These are phyloP conservation scores for Dissophora ornata DNA, from an alignment of 192 early-diverging fungal species.

Conservation along the genomic window DNA sequence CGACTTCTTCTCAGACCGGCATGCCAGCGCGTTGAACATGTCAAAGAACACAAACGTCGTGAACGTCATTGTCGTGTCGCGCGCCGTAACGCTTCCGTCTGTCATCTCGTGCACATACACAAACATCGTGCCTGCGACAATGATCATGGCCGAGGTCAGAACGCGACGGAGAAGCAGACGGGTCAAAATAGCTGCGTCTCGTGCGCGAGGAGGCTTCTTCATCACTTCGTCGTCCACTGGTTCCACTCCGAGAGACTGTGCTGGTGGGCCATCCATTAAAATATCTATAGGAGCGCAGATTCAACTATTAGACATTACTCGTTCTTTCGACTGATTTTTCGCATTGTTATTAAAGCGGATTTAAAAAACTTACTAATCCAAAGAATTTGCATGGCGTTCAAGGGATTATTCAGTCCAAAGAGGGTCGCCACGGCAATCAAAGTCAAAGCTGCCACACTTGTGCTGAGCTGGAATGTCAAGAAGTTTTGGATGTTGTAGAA, in stretches of 20 bases:
- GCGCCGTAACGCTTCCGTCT: slow-evolving; percentile 73
- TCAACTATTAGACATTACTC: too few relatives aligned
- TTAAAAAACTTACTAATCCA: slow-evolving; percentile 88
- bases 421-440: slow-evolving; percentile 90
- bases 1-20: slow-evolving; percentile 87
- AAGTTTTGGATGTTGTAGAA: slow-evolving; percentile 99
- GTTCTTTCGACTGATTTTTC: not conserved
- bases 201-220: slow-evolving; percentile 84
- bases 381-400: slow-evolving; percentile 99
- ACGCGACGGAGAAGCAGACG: slow-evolving; percentile 77
- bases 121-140: slow-evolving; percentile 88
- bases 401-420: slow-evolving; percentile 87
- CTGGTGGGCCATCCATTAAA: slow-evolving; percentile 98
- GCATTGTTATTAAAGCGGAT: not conserved
- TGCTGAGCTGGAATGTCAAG: slow-evolving; percentile 95
- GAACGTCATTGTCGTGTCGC: slow-evolving; percentile 96
- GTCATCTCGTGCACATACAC: slow-evolving; percentile 83
- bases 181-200: slow-evolving; percentile 85
- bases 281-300: too few relatives aligned
- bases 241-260: slow-evolving; percentile 97
- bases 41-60: slow-evolving; percentile 97
- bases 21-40: slow-evolving; percentile 94
- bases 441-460: slow-evolving; percentile 90
- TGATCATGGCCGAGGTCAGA: slow-evolving; percentile 79
- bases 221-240: slow-evolving; percentile 92